Evolutionary conservation across 805 yeast genomes (phyloP), one percentile per base, ranked within the genome.

Genomic region (Monosporozyma siamensis): DNA sequence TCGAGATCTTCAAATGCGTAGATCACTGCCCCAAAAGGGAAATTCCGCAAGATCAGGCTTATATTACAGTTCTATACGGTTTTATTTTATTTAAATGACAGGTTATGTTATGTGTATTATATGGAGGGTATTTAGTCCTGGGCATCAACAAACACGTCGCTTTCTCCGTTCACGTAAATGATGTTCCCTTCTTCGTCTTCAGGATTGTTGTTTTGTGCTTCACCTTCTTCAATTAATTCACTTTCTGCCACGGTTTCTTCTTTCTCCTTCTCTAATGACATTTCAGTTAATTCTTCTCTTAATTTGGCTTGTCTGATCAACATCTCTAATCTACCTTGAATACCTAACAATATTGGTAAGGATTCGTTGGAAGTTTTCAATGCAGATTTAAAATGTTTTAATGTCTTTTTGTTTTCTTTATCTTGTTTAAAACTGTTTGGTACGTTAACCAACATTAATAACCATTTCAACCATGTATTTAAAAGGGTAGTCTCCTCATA

Each of bases 311-410:
- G 97, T 3, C 87, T 74, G 49, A 74, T 74, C 34, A 90, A 69
- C 59, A 90, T 71, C 54, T 81, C 83, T 38, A 90, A 67, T 49
- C 92, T 76, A 38, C 98, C 98, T 60, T 89, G 94, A 24, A 90
- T 71, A 1, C 92, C 78, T 21, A 89, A 65, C 40, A 90, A 68
- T 31, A 76, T 72, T 7, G 89, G 82, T 48, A 90, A 64, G 71
- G 70, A 47, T 72, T 72, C 60, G 74, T 69, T 25, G 75, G 80
- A 43, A n/a, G 74, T 67, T 15, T 69, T 64, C 23, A 89, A 65
- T 0, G 82, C 70, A 3, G 72, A 56, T 57, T 77, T 81, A 43
- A 90, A 61, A 3, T 71, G 64, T 35, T 77, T 77, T 41, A 82
- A 65, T 31, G 71, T 60, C 37, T 68, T 74, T 38, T 46, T 50